Conservation (phyloP, 345 rosid genomes). For the rapeseed (Brassica napus) region DNA sequence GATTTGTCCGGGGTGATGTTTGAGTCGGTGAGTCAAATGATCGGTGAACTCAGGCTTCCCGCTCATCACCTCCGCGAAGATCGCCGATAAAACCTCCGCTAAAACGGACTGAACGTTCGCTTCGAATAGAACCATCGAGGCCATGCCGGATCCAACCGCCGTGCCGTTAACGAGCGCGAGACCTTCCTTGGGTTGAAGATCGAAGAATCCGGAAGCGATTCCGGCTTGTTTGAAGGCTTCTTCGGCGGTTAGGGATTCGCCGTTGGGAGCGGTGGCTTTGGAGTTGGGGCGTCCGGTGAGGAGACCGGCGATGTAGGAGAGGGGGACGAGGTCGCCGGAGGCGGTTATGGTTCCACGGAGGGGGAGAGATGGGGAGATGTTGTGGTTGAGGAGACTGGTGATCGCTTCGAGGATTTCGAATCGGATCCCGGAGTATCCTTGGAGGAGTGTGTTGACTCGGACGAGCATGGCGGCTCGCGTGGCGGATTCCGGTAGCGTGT, state of each 20-base stretch:
- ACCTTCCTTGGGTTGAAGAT: slow-evolving; percentile 73
- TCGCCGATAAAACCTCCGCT: slow-evolving; percentile 59
- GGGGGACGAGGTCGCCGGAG: slow-evolving; percentile 73
- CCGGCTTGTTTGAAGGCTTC: slow-evolving; percentile 58
- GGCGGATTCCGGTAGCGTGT: slow-evolving; percentile 57
- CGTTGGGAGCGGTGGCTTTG: slow-evolving; percentile 55
- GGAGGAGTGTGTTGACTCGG: slow-evolving; percentile 68
- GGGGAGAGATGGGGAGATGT: slow-evolving; percentile 69
- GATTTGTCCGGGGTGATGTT: slow-evolving; percentile 80
- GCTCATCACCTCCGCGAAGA: slow-evolving; percentile 73
- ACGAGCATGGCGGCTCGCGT: slow-evolving; percentile 80
- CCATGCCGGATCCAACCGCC: slow-evolving; percentile 72
- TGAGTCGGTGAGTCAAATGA: slow-evolving; percentile 64
- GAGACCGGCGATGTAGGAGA: slow-evolving; percentile 68
- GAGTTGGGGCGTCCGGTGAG: slow-evolving; percentile 66
- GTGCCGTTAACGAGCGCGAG: slow-evolving; percentile 73
- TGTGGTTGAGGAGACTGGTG: slow-evolving; percentile 53
- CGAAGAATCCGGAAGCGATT: slow-evolving; percentile 51
- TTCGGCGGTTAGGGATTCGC: slow-evolving; percentile 42
- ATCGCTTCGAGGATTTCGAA: slow-evolving; percentile 75
- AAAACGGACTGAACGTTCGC: slow-evolving; percentile 49
- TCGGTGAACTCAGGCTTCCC: slow-evolving; percentile 82
- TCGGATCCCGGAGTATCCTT: slow-evolving; percentile 73
- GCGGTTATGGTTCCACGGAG: slow-evolving; percentile 74
- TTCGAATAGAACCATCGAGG: slow-evolving; percentile 65